These are phyloP conservation scores for Datura wrightii DNA, from an alignment of 257 asterid species.

Conservation along the genomic window DNA sequence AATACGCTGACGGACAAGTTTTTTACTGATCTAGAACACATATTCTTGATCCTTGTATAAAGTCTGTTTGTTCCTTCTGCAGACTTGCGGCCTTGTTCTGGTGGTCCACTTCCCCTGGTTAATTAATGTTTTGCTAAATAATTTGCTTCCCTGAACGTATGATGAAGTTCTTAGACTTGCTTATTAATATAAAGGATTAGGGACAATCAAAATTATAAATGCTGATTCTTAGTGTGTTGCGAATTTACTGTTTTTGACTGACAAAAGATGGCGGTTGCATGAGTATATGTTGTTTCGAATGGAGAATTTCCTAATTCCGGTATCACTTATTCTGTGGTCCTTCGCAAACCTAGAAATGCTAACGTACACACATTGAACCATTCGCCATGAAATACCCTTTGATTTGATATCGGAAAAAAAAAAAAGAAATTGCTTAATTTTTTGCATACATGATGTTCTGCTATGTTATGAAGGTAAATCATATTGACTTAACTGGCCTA, in stretches of 20 bases:
- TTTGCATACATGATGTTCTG: not conserved
- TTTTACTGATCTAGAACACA: too few species aligned
- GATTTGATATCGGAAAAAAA: not conserved
- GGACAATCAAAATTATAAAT: too few species aligned
- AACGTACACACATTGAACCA: not conserved
- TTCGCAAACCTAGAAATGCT: not conserved
- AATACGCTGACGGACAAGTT: too few species aligned
- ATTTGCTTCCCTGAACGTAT: too few species aligned
- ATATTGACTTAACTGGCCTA: not conserved
- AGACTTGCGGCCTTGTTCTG: too few species aligned
- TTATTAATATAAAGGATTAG: too few species aligned
- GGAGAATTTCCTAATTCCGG: not conserved
- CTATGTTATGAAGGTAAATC: not conserved
- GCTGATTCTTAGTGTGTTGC: not conserved
- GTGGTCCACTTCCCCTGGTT: too few species aligned
- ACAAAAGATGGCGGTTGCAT: not conserved
- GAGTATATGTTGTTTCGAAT: not conserved
- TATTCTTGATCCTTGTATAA: too few species aligned
- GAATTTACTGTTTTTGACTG: constrained; percentile 21
- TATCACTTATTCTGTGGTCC: not conserved
- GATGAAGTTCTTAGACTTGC: too few species aligned
- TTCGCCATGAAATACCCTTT: not conserved
- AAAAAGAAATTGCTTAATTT: not conserved
- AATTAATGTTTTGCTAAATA: too few species aligned
- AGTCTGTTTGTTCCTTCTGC: too few species aligned